phyloP scores from a whole-genome alignment of 1,139 yeast genomes.

The Diutina pseudorugosa region DNA sequence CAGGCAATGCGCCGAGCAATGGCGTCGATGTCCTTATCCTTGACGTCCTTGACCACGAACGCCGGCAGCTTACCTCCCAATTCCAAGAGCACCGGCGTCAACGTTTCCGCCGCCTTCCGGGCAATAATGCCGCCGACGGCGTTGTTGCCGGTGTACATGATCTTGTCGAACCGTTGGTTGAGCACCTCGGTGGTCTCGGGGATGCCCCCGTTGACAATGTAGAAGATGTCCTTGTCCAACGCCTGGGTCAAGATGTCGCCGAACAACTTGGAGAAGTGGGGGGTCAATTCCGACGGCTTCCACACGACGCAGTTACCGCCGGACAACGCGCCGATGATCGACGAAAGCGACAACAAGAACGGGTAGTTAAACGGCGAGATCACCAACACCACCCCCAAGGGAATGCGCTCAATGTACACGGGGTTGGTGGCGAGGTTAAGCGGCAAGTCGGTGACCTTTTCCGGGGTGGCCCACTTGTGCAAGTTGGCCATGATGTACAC shows the following conservation, averaged over 20 bases:
- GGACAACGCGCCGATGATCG: slow-evolving; percentile 73
- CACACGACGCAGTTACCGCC: slow-evolving; percentile 77
- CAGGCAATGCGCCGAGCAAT: slow-evolving; percentile 63
- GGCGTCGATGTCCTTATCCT: slow-evolving; percentile 29
- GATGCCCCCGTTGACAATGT: slow-evolving; percentile 62
- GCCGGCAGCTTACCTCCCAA: slow-evolving; percentile 93
- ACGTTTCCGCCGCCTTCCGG: slow-evolving; percentile 66
- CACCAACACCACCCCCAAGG: slow-evolving; percentile 67
- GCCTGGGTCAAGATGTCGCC: slow-evolving; percentile 43
- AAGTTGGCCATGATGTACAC: slow-evolving; percentile 47
- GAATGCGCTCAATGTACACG: slow-evolving; percentile 48
- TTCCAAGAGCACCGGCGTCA: slow-evolving; percentile 76
- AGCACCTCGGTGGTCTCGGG: slow-evolving; percentile 56
- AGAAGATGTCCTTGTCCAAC: slow-evolving; percentile 43
- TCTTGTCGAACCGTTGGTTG: slow-evolving; percentile 63
- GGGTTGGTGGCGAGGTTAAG: slow-evolving; percentile 32
- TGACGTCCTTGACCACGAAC: slow-evolving; percentile 42
- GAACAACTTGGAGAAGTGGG: slow-evolving; percentile 45
- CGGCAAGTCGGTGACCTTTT: slow-evolving; percentile 32
- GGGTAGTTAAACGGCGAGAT: slow-evolving; percentile 90
- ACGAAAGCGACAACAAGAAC: slow-evolving; percentile 45
- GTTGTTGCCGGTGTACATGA: slow-evolving; percentile 77
- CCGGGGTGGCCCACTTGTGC: slow-evolving; percentile 50
- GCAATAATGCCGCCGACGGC: slow-evolving; percentile 70
- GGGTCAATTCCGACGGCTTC: slow-evolving; percentile 72